A percentile compares a stretch with the other conserved stretches of the same genome.
Evolutionary conservation across 2,329 filamentous ascomycete species (phyloP).

Genomic region (Pseudocercospora macadamiae): DNA sequence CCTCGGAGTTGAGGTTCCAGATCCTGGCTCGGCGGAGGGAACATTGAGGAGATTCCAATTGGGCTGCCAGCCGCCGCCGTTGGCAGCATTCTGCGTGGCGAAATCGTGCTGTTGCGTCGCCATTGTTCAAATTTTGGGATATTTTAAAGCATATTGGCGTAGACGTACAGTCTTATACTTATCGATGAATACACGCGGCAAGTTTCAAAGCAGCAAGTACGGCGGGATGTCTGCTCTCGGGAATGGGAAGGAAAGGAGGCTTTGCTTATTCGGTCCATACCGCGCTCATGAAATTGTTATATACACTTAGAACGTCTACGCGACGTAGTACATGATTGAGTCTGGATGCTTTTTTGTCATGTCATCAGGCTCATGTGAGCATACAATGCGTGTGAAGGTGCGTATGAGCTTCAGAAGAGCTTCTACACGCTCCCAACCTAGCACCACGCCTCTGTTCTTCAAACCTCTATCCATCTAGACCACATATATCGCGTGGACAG

Average conservation of each 20-base stretch:
- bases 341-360: background rate
- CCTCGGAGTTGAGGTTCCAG: conserved; percentile 1
- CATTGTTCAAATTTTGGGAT: background rate
- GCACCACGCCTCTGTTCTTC: background rate
- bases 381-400: background rate
- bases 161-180: background rate
- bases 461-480: background rate
- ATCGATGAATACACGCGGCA: background rate
- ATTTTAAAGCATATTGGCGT: background rate
- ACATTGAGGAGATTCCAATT: background rate
- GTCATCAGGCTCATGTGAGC: background rate
- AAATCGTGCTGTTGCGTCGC: background rate
- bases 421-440: too few species aligned
- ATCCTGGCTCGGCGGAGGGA: conserved; percentile 1
- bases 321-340: background rate
- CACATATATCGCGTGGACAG: background rate
- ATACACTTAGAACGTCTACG: conserved; percentile 3
- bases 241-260: conserved; percentile 1
- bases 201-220: conserved; percentile 1
- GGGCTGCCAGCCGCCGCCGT: background rate
- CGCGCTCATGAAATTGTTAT: conserved; percentile 5
- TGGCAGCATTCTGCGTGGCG: background rate
- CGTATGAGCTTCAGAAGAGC: background rate
- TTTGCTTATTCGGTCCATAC: conserved; percentile 7
- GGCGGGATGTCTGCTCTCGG: conserved; percentile 7